Conservation (phyloP, 108 stramenopile species). For the Skeletonema potamos region DNA sequence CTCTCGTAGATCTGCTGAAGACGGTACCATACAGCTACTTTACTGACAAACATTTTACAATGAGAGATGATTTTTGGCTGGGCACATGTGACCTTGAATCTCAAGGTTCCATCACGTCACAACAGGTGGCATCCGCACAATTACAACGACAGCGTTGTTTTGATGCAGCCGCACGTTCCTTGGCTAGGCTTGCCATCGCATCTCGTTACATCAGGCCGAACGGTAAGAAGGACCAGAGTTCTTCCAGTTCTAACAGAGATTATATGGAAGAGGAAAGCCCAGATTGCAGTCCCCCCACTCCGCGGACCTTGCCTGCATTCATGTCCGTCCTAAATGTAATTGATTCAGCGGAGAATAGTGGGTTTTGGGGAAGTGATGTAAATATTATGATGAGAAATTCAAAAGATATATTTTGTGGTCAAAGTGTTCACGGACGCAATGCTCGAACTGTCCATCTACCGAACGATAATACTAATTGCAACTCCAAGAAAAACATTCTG, state of each 20-base stretch:
- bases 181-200: conserved; percentile 38
- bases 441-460: conserved; percentile 30
- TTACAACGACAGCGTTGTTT: conserved; percentile 28
- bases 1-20: conserved; percentile 27
- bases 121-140: conserved; percentile 25
- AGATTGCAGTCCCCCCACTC: conserved; percentile 37
- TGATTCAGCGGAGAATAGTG: neutral
- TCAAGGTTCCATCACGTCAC: conserved; percentile 24
- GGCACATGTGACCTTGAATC: neutral
- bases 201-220: conserved; percentile 9
- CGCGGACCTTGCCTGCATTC: conserved; percentile 37
- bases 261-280: conserved; percentile 8
- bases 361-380: conserved; percentile 1
- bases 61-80: neutral
- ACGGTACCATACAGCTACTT: conserved; percentile 13
- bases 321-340: conserved; percentile 46
- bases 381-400: neutral
- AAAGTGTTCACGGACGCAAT: conserved; percentile 37
- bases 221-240: neutral
- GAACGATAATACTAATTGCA: neutral
- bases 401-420: conserved; percentile 21
- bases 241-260: neutral
- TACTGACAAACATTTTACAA: neutral
- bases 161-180: conserved; percentile 36
- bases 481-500: neutral